Evolutionary conservation across 805 yeast genomes (phyloP).

Genomic region (Candida silvicultrix): DNA sequence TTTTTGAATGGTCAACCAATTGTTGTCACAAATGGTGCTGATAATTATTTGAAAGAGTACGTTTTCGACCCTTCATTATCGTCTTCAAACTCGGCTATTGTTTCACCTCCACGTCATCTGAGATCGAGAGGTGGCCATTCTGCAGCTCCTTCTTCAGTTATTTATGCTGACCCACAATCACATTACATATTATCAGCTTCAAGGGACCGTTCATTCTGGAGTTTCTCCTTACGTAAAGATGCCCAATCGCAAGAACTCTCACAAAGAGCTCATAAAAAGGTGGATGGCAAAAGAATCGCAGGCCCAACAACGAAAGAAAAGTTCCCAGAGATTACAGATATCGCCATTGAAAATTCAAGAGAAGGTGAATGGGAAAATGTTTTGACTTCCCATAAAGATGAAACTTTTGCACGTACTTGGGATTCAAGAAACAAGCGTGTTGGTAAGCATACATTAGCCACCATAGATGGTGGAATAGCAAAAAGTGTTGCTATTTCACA

Average conservation of each 20-base stretch:
- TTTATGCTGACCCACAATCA: conserved; percentile 72
- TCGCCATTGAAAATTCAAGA: conserved; percentile 69
- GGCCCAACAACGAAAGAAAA: conserved; percentile 61
- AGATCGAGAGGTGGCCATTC: conserved; percentile 98
- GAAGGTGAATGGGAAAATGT: conserved; percentile 93
- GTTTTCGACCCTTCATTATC: conserved; percentile 91
- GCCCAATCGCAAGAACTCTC: conserved; percentile 94
- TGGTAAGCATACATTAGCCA: conserved; percentile 63
- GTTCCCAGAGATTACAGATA: conserved; percentile 66
- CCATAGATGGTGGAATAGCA: conserved; percentile 74
- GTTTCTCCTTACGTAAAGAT: conserved; percentile 87
- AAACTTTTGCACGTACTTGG: conserved; percentile 87
- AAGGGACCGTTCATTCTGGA: conserved; percentile 82
- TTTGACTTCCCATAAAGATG: conserved; percentile 82
- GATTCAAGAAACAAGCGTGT: conserved; percentile 70
- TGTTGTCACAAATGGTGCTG: conserved; percentile 83
- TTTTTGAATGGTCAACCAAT: conserved; percentile 92
- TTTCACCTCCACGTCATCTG: conserved; percentile 84
- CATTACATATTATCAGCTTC: conserved; percentile 87
- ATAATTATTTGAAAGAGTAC: conserved; percentile 80
- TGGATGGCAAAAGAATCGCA: conserved; percentile 43
- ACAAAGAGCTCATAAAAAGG: conserved; percentile 51
- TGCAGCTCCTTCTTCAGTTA: conserved; percentile 73
- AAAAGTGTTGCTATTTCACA: conserved; percentile 75
- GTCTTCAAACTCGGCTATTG: conserved; percentile 47